Base-by-base conservation (phyloP, 2,329 filamentous ascomycete species). In the Pezicula neosporulosa region DNA sequence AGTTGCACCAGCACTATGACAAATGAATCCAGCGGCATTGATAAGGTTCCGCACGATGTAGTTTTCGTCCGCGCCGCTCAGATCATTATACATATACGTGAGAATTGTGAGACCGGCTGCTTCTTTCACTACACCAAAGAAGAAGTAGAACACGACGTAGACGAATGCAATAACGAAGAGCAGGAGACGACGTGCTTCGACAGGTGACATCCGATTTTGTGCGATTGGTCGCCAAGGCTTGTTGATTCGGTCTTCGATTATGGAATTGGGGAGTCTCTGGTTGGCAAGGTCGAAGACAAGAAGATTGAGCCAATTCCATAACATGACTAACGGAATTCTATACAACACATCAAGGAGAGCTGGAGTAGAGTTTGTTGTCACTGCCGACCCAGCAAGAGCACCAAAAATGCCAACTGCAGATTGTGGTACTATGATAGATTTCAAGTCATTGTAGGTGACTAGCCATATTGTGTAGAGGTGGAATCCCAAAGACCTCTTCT, bases 221-320 rank as follows among this genome's bases (percentile, higher is more conserved):
- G 64, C 62, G 13, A 67, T 57, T 1, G 65, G 64, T 0, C 66
- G 57, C 65, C 65, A 68, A 2, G 64, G 61, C 47, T 67, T 68
- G 50, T 68, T 68, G 21, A 66, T 21, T 3, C 27, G 12, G 44
- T 68, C 65, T 48, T 67, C 65, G 8, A 53, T 15, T 3, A 67
- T 48, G 10, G 64, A 65, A 13, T 57, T 52, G 13, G 57, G 50
- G 3, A 47, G 55, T 13, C 59, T 53, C 46, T 67, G 65, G 51
- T 68, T 68, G 16, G 56, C 50, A 16, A 67, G 47, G 41, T 63
- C 57, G 53, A 67, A 64, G 36, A 63, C 33, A 33, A 67, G 54
- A 12, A 66, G 49, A 48, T 58, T 66, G 33, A 53, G 47, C 60
- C 57, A 65, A 38, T 18, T 41, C 39, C 42, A 54, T 3, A 37